phyloP scores from a whole-genome alignment of 345 rosid genomes.

The Eucalyptus erythrocorys region DNA sequence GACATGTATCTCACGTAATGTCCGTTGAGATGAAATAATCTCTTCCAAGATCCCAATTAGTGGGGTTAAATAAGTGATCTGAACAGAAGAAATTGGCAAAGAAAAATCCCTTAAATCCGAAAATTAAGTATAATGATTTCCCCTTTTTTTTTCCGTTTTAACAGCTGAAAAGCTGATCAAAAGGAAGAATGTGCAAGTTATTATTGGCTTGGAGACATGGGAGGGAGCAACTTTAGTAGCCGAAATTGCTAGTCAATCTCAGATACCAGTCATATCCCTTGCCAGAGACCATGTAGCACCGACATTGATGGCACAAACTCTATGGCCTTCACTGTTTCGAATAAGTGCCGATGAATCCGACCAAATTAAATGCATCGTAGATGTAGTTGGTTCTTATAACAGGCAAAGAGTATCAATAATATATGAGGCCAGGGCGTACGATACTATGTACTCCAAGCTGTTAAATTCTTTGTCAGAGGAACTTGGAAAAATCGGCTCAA shows the following conservation, averaged over 20 bases:
- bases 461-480: too few species aligned
- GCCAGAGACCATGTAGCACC: conserved; percentile 17
- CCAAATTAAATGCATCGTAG: too few species aligned
- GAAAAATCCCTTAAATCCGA: neutral
- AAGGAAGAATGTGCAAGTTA: conserved; percentile 14
- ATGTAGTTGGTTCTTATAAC: too few species aligned
- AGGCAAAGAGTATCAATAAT: too few species aligned
- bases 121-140: neutral
- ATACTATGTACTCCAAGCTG: too few species aligned
- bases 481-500: too few species aligned
- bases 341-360: too few species aligned
- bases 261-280: conserved; percentile 30
- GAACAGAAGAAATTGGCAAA: neutral
- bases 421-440: too few species aligned
- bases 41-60: neutral
- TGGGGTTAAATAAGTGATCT: neutral
- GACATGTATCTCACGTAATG: neutral
- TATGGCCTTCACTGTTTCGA: neutral
- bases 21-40: neutral
- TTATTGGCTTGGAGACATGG: conserved; percentile 42
- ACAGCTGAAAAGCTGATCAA: conserved; percentile 27
- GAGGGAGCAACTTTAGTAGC: conserved; percentile 30
- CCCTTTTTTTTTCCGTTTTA: neutral
- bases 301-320: conserved; percentile 14
- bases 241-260: conserved; percentile 12